phyloP scores from a whole-genome alignment of 495 filamentous ascomycete genomes.

The Lasiosphaeris hirsuta region DNA sequence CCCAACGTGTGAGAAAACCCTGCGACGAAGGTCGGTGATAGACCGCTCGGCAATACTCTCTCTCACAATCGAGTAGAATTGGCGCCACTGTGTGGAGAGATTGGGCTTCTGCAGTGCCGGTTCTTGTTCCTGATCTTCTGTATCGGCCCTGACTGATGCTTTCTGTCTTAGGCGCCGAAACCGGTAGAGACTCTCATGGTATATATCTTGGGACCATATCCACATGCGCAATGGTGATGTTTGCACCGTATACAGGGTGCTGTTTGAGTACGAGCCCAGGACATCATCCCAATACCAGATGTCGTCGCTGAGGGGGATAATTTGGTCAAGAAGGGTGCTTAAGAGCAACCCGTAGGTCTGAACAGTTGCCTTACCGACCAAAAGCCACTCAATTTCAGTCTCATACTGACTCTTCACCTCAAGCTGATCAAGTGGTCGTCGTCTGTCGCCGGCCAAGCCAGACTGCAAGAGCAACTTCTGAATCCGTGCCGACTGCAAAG shows the following conservation, averaged over 20 bases:
- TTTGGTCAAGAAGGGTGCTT: conserved; percentile 69
- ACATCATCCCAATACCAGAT: conserved; percentile 92
- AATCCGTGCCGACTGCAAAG: conserved; percentile 53
- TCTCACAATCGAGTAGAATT: conserved; percentile 77
- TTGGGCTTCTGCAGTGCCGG: conserved; percentile 7
- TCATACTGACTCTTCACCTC: conserved; percentile 49
- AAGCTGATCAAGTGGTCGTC: conserved; percentile 14
- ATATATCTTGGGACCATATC: conserved; percentile 61
- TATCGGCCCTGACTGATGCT: conserved; percentile 2
- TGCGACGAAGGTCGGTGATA: conserved; percentile 55
- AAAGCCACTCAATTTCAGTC: conserved; percentile 79
- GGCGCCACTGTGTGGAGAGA: conserved; percentile 58
- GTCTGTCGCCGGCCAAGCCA: conserved; percentile 28
- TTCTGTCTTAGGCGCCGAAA: conserved; percentile 32
- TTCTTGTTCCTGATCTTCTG: conserved; percentile 1
- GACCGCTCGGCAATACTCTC: conserved; percentile 64
- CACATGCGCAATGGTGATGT: conserved; percentile 72
- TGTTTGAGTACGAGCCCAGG: conserved; percentile 65
- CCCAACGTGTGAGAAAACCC: conserved; percentile 67
- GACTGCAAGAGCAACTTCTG: conserved; percentile 58
- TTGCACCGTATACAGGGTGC: conserved; percentile 75
- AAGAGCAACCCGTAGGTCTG: conserved; percentile 79
- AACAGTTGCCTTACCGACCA: conserved; percentile 79
- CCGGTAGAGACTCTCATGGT: conserved; percentile 50
- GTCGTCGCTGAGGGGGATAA: conserved; percentile 75